Base-by-base conservation (phyloP, 768 basidiomycete genomes). In the Pleurotus giganteus region DNA sequence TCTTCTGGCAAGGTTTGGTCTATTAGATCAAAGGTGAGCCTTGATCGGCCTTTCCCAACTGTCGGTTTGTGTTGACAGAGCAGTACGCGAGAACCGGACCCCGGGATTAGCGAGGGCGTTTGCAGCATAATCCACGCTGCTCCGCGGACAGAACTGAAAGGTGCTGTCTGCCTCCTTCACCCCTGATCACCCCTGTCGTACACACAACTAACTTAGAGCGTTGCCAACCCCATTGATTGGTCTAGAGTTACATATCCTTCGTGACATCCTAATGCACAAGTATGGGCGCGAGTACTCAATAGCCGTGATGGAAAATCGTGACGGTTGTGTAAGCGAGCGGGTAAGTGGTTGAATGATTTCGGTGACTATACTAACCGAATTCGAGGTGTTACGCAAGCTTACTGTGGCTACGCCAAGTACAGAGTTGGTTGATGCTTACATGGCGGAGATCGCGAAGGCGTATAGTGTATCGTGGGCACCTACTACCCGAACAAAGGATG, bases 191-290 rank as follows among this genome's bases (percentile, higher is more conserved):
- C 29, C 24, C 37, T 34, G 29, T 36, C 32, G 15, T 27, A 13
- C 8, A 15, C 17, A 12, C n/a, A n/a, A 12, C 52, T 46, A 17
- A 34, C 39, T 36, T 47, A 19, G 23, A 29, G 15, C 24, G 3
- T 26, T 11, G 32, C 26, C 28, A 15, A 41, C 39, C 39, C 39
- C 9, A 7, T 31, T 41, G 46, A 32, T 23, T 0, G n/a, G 9
- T 59, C 24, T 42, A 94, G 94, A 98, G 66, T 80, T 99, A 34
- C 91, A 97, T 60, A 75, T 93, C 32, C 71, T 98, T 49, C 86
- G 97, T 53, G 95, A 98, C 67, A 83, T 98, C 67, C 80, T 99
- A 55, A 91, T 95, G 89, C 91, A 94, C 68, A 97, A 97, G 72
- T 97, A 86, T 66, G 94, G 96, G 15, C 85, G 96, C 19, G 92